phyloP scores from a whole-genome alignment of 495 filamentous ascomycete species.

The Xylaria grammica region DNA sequence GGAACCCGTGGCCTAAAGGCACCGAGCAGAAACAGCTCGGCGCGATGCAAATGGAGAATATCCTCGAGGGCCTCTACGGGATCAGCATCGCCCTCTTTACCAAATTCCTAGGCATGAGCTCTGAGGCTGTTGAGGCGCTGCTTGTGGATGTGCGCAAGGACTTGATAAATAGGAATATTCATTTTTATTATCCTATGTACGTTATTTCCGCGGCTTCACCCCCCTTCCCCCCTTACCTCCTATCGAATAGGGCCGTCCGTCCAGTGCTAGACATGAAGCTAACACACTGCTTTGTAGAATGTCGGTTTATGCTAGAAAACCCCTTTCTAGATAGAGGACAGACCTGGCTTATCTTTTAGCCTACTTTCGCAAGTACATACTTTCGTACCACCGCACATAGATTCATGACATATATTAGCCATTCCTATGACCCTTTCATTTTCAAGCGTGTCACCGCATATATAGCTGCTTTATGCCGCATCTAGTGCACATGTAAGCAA shows the following conservation, averaged over 20 bases:
- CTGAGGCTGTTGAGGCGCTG: slow-evolving; percentile 56
- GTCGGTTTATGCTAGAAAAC: slow-evolving; percentile 24
- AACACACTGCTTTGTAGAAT: slow-evolving; percentile 3
- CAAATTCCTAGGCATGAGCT: slow-evolving; percentile 53
- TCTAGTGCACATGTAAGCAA: too few species aligned
- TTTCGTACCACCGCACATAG: slow-evolving; percentile 2
- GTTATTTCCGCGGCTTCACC: slow-evolving; percentile 22
- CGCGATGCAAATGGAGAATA: slow-evolving; percentile 43
- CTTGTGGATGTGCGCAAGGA: slow-evolving; percentile 60
- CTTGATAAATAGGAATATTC: slow-evolving; percentile 53
- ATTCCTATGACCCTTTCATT: not conserved
- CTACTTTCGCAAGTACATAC: not conserved
- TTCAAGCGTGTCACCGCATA: not conserved
- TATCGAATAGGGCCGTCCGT: too few species aligned
- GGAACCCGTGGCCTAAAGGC: slow-evolving; percentile 59
- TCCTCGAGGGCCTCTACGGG: slow-evolving; percentile 50
- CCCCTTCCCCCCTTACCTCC: too few species aligned
- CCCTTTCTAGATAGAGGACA: not conserved
- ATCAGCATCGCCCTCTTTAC: slow-evolving; percentile 60
- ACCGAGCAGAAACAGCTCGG: slow-evolving; percentile 54
- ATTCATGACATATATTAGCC: not conserved
- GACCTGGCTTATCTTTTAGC: not conserved
- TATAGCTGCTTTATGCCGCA: too few species aligned
- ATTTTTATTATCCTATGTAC: slow-evolving; percentile 54
- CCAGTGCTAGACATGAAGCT: not conserved